Evolutionary conservation across 2,329 filamentous ascomycete species (phyloP), one percentile per base, ranked within the genome.

Genomic region (Phialophora verrucosa): DNA sequence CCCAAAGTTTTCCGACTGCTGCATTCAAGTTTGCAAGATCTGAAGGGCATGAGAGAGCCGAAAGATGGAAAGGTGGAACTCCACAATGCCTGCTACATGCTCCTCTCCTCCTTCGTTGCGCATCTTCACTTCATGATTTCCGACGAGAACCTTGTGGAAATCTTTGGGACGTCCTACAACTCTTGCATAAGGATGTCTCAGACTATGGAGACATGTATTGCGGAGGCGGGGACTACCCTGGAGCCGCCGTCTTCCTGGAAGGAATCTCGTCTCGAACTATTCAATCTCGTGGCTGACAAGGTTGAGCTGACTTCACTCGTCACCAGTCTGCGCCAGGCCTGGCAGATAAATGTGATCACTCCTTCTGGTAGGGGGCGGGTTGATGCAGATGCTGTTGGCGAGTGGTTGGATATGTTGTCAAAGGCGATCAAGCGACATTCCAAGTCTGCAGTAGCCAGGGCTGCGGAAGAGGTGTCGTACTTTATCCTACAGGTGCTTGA

Each of bases 41-140:
- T 44, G 38, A 44, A 44, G 38, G 38, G 38, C 7, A 3, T n/a
- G 17, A 44, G 7, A n/a, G 38, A 17, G 5, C 38, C 38, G 4
- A 85, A 89, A 62, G 79, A 83, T 20, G 59, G 47, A 5, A 32
- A 47, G 14, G 29, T 29, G 27, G 86, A 88, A 71, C 81, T 97
- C 32, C 92, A 96, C 76, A 91, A 94, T 73, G 92, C 94, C 2
- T 87, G 88, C 8, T 97, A 91, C 77, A 86, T 91, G 0, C 88
- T 98, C 65, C 83, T 97, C 68, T 90, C 88, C 56, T 87, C 92
- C 7, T 83, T 97, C 53, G 87, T 94, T 12, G 89, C 95, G 71
- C 88, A 95, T 72, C 81, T 98, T 29, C 92, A 94, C 0, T 97
- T 91, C 79, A 96, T 98, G 88, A 83, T 98, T 67, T 92, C 92